Conservation (phyloP, 345 rosid species). For the Capsella bursapastoris region DNA sequence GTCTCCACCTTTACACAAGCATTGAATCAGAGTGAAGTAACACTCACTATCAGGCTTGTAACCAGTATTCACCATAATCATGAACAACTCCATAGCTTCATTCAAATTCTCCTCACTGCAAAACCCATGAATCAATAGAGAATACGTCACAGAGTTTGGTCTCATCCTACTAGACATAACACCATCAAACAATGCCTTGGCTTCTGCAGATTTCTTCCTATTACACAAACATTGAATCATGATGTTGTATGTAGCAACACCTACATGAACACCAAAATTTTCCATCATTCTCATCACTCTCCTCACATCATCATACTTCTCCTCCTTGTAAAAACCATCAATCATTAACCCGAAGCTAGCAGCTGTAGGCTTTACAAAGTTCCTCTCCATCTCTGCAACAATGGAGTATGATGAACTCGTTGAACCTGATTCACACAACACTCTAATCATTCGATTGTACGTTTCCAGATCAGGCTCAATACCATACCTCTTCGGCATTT, state of each 20-base stretch:
- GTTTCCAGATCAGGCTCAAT: conserved; percentile 69
- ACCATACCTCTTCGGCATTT: conserved; percentile 55
- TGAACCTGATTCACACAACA: conserved; percentile 63
- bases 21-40: conserved; percentile 59
- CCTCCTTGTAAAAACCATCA: conserved; percentile 71
- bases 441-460: conserved; percentile 61
- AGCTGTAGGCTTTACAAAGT: conserved; percentile 58
- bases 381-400: conserved; percentile 75
- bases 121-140: conserved; percentile 74
- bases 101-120: conserved; percentile 64
- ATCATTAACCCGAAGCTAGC: conserved; percentile 59
- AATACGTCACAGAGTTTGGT: conserved; percentile 56
- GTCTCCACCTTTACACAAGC: conserved; percentile 60
- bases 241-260: conserved; percentile 57
- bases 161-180: conserved; percentile 55
- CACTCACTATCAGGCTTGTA: conserved; percentile 52
- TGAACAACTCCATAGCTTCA: conserved; percentile 68
- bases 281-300: conserved; percentile 69
- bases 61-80: conserved; percentile 56
- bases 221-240: conserved; percentile 76
- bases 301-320: conserved; percentile 72
- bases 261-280: conserved; percentile 49
- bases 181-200: conserved; percentile 60
- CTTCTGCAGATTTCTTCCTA: conserved; percentile 63
- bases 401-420: conserved; percentile 65